Evolutionary conservation across 2,329 filamentous ascomycete genomes (phyloP), one percentile per base, ranked within the genome.

Genomic region (Aspergillus niger): DNA sequence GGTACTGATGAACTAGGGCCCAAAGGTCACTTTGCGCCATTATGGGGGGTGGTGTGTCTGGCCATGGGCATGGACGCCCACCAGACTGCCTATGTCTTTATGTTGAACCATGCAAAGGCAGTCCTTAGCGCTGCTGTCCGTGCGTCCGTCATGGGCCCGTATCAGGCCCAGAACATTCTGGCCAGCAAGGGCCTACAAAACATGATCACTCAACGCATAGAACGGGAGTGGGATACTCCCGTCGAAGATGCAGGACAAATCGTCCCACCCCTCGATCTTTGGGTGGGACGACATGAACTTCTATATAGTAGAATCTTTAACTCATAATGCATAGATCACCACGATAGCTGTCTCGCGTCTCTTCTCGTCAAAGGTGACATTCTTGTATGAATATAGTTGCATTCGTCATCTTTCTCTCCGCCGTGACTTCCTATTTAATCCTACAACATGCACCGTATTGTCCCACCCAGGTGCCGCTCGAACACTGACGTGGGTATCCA

Each of bases 271-370:
- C 79, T 88, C 74, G 86, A 89, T 77, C 70, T 89, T 7, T 89
- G 86, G 86, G 79, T 87, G 58, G 86, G 86, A 1, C 79, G 86
- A 64, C 86, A 89, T 72, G 86, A 89, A 74, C 76, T 87, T 70
- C 74, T 89, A 43, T 89, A 89, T 72, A 87, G 85, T 68, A 79
- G 86, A 62, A 89, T 89, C 59, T 89, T 89, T 72, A 89, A 89
- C 74, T 88, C 86, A 54, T 88, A 68, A 77, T 43, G 36, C 38
- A 63, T 60, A 58, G 54, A 53, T 20, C 43, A 32, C 53, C 22
- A 24, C 30, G 51, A 15, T 39, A 50, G 32, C 49, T 41, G 28
- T 26, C 43, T 54, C 28, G 38, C 38, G 41, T 44, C 41, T 22
- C 22, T 10, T 13, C 17, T 43, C 5, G 58, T 58, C 52, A 55